These are phyloP conservation scores for Sanguinoderma infundibulare DNA, from an alignment of 1,284 basidiomycete species.

Conservation along the genomic window DNA sequence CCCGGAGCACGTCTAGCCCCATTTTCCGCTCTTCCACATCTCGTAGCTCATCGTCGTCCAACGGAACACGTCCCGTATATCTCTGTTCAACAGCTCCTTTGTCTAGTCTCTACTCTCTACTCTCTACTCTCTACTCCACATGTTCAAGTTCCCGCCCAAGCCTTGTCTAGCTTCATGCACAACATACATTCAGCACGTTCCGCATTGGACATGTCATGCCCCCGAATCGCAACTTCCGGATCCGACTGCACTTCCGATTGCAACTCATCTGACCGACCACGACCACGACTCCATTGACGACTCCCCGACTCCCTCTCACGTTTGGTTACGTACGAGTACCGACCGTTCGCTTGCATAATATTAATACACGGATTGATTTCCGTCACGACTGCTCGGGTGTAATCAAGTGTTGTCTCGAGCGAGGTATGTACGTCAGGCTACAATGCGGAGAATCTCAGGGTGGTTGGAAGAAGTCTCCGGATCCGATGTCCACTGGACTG, in stretches of 20 bases:
- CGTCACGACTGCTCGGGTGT: too few relatives aligned
- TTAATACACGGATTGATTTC: neutral
- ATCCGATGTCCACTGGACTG: too few relatives aligned
- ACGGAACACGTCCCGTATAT: too few relatives aligned
- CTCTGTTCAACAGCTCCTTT: too few relatives aligned
- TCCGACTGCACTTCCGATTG: neutral
- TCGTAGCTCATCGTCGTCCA: neutral
- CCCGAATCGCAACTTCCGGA: neutral
- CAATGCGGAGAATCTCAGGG: too few relatives aligned
- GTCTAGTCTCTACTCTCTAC: neutral
- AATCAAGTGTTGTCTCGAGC: too few relatives aligned
- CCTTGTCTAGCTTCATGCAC: neutral
- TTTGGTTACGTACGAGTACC: neutral
- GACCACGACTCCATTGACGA: neutral
- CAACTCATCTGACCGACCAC: neutral
- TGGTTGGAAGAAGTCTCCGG: too few relatives aligned
- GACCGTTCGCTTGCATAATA: neutral
- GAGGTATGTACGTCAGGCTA: too few relatives aligned
- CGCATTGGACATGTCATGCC: neutral
- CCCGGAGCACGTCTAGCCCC: neutral
- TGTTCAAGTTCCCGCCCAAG: neutral
- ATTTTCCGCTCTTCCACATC: neutral
- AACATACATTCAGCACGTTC: neutral
- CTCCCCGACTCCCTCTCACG: too few relatives aligned
- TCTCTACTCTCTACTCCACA: neutral